These are phyloP conservation scores for Farysia itapuensis DNA, from an alignment of 1,284 basidiomycete species.

Conservation along the genomic window DNA sequence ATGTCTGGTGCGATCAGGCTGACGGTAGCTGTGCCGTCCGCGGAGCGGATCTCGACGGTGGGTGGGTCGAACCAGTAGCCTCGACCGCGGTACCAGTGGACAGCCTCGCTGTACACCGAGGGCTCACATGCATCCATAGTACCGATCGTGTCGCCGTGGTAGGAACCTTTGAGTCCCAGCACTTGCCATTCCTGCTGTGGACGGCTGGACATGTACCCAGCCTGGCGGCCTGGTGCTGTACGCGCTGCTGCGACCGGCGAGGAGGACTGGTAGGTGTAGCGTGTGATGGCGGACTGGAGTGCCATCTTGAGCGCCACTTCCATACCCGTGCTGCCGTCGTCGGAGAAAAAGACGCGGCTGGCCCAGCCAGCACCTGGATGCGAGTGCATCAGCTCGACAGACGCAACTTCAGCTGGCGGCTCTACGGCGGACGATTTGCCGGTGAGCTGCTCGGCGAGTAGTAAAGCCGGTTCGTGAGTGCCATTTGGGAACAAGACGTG, in stretches of 20 bases:
- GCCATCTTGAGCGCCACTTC: conserved; percentile 96
- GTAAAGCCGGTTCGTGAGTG: conserved; percentile 79
- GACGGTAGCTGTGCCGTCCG: conserved; percentile 22
- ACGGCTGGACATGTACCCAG: conserved; percentile 37
- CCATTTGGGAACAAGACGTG: conserved; percentile 95
- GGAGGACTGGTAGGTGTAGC: conserved; percentile 26
- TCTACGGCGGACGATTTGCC: conserved; percentile 55
- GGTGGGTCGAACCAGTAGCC: conserved; percentile 94
- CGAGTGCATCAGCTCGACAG: background rate
- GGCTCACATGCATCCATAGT: conserved; percentile 91
- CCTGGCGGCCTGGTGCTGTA: conserved; percentile 12
- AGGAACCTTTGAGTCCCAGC: conserved; percentile 85
- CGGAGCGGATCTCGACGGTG: conserved; percentile 67
- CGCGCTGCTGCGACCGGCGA: conserved; percentile 19
- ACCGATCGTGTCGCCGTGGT: conserved; percentile 97
- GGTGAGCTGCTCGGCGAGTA: conserved; percentile 72
- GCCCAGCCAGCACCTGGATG: conserved; percentile 89
- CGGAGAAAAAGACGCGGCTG: conserved; percentile 83
- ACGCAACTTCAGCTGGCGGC: background rate
- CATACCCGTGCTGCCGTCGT: conserved; percentile 93
- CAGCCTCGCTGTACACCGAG: conserved; percentile 77
- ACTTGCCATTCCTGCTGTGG: conserved; percentile 68
- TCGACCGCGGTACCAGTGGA: conserved; percentile 92
- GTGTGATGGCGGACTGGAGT: conserved; percentile 36
- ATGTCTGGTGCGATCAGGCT: conserved; percentile 3